Percentiles rank a stretch among this genome's conserved stretches.
Conservation (phyloP, 1,284 basidiomycete genomes). For the Microbotryum saponariae region DNA sequence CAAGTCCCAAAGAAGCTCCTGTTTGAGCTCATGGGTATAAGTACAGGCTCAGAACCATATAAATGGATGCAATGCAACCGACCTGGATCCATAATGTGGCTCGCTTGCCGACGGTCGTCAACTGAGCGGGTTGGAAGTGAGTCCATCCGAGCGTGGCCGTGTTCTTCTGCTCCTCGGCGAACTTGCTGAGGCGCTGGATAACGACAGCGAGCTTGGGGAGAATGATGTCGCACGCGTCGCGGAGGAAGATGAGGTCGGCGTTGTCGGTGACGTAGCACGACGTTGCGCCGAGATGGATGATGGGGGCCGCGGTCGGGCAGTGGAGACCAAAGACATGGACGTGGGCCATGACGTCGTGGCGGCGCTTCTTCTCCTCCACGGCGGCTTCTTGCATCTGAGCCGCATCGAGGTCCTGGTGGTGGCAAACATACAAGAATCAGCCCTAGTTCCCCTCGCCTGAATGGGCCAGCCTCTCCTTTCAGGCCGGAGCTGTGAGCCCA, state of each 20-base stretch:
- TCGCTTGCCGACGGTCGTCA: conserved; percentile 99
- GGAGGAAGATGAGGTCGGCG: conserved; percentile 94
- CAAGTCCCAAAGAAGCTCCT: conserved; percentile 95
- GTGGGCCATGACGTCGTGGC: conserved; percentile 99
- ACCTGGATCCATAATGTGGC: conserved; percentile 94
- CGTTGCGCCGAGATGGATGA: conserved; percentile 95
- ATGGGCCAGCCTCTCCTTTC: neutral
- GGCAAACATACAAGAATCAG: neutral
- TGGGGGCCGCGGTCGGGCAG: conserved; percentile 89
- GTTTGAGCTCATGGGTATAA: conserved; percentile 4
- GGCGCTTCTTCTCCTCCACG: conserved; percentile 87
- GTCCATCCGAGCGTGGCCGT: conserved; percentile 74
- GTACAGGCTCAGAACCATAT: neutral
- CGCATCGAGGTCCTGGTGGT: conserved; percentile 64
- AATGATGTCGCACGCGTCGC: conserved; percentile 74
- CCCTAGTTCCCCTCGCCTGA: neutral
- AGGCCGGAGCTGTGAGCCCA: neutral
- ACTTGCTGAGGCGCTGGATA: conserved; percentile 76
- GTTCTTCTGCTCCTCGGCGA: conserved; percentile 53
- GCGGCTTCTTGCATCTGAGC: conserved; percentile 89
- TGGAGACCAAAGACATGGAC: conserved; percentile 91
- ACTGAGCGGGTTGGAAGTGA: conserved; percentile 97
- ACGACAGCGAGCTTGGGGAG: conserved; percentile 80
- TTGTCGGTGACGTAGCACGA: conserved; percentile 99
- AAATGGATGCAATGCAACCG: conserved; percentile 21